These are phyloP conservation scores for Sclerotinia trifoliorum DNA, from an alignment of 2,329 filamentous ascomycete species.

Conservation along the genomic window DNA sequence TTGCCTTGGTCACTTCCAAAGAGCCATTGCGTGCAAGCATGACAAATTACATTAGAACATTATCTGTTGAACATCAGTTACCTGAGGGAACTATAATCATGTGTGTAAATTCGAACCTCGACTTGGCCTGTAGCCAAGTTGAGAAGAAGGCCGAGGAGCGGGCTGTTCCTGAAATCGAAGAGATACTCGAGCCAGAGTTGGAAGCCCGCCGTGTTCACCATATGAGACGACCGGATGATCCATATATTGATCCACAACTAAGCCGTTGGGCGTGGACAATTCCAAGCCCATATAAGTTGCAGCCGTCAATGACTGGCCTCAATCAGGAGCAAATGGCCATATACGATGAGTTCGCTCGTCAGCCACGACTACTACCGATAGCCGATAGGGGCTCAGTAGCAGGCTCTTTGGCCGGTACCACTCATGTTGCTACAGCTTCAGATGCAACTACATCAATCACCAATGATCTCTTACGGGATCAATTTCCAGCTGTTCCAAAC, in stretches of 20 bases:
- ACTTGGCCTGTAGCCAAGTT: slow-evolving; percentile 88
- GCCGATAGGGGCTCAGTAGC: slow-evolving; percentile 15
- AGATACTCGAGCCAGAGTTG: slow-evolving; percentile 80
- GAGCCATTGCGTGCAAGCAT: slow-evolving; percentile 95
- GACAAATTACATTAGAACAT: slow-evolving; percentile 85
- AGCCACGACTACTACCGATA: slow-evolving; percentile 60
- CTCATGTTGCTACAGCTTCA: slow-evolving; percentile 57
- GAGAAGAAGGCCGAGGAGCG: slow-evolving; percentile 95
- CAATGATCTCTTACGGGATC: slow-evolving; percentile 63
- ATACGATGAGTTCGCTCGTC: slow-evolving; percentile 92
- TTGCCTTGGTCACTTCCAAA: slow-evolving; percentile 97
- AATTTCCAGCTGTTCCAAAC: slow-evolving; percentile 56
- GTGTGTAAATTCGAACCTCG: slow-evolving; percentile 98
- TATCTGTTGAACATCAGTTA: slow-evolving; percentile 68
- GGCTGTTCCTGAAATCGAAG: slow-evolving; percentile 90
- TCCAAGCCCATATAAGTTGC: slow-evolving; percentile 87
- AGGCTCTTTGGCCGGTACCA: slow-evolving; percentile 51
- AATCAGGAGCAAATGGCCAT: slow-evolving; percentile 93
- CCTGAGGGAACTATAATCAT: slow-evolving; percentile 95
- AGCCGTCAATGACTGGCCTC: slow-evolving; percentile 66
- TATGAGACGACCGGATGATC: slow-evolving; percentile 72
- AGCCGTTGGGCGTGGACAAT: slow-evolving; percentile 93
- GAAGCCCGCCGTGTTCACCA: slow-evolving; percentile 75
- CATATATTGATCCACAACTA: slow-evolving; percentile 77
- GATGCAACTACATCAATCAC: slow-evolving; percentile 61